Conservation (phyloP, 2,329 filamentous ascomycete genomes). For the Epichloe sylvatica region DNA sequence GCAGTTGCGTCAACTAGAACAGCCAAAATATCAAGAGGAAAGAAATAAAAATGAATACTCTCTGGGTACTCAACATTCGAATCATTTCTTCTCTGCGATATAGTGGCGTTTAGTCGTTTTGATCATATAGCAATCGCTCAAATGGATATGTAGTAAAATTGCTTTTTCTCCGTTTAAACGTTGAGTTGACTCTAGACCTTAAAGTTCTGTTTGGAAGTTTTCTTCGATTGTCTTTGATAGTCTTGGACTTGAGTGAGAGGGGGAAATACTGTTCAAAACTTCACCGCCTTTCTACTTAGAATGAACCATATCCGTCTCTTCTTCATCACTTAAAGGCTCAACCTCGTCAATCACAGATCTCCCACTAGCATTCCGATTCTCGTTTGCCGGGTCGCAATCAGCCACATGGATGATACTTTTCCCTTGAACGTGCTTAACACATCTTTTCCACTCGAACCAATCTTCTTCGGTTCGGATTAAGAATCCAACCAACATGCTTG, state of each 20-base stretch:
- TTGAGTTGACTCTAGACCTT: too few species aligned
- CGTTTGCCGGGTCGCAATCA: slow-evolving; percentile 47
- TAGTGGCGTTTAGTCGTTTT: background rate
- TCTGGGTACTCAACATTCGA: too few species aligned
- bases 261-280: background rate
- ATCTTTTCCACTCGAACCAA: slow-evolving; percentile 68
- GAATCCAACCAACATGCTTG: slow-evolving; percentile 94
- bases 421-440: slow-evolving; percentile 60
- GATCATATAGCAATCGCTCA: too few species aligned
- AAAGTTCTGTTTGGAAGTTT: too few species aligned
- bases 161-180: too few species aligned
- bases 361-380: slow-evolving; percentile 42
- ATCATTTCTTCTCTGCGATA: background rate
- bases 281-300: slow-evolving; percentile 8
- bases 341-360: slow-evolving; percentile 77
- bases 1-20: too few species aligned
- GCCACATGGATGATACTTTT: slow-evolving; percentile 80
- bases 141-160: too few species aligned
- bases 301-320: slow-evolving; percentile 30
- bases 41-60: too few species aligned
- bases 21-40: too few species aligned
- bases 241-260: background rate
- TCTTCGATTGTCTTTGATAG: too few species aligned
- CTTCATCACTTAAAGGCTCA: slow-evolving; percentile 68
- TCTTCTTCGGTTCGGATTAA: slow-evolving; percentile 71